Percentiles rank a stretch among this genome's conserved stretches.
Conservation (phyloP, 208 protist genomes). For the Acanthamoeba triangularis region DNA sequence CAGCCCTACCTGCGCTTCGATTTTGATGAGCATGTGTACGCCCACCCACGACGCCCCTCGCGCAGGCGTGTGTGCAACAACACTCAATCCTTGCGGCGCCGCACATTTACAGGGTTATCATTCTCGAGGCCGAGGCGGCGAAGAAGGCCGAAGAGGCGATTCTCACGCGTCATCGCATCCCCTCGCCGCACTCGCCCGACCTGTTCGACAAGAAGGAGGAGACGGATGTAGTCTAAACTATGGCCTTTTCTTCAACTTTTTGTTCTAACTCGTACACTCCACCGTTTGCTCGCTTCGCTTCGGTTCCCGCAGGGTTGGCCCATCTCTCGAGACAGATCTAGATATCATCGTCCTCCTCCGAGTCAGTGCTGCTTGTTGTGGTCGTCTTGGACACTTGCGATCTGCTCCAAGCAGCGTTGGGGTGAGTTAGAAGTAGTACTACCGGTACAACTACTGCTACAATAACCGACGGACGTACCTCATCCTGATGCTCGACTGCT, state of each 20-base stretch:
- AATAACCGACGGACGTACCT: no score
- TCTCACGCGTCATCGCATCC: constrained; percentile 46
- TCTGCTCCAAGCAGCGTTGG: no score
- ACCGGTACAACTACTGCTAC: no score
- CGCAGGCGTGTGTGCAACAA: neutral
- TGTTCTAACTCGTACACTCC: no score
- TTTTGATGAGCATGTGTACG: constrained; percentile 74
- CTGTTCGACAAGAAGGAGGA: constrained; percentile 38
- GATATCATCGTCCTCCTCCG: neutral
- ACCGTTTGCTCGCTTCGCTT: no score
- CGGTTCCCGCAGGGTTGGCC: no score
- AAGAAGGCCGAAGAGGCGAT: constrained; percentile 61
- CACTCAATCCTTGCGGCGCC: neutral
- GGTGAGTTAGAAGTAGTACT: no score
- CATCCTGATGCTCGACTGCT: neutral
- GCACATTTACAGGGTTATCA: constrained; percentile 24
- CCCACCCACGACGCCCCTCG: neutral
- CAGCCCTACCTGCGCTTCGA: constrained; percentile 70
- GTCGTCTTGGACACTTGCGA: neutral
- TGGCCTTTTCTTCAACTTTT: no score
- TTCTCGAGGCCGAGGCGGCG: constrained; percentile 50
- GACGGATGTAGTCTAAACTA: neutral
- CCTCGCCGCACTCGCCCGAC: constrained; percentile 64
- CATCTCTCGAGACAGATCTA: no score
- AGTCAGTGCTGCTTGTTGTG: neutral